Percentiles rank a stretch among this genome's conserved stretches.
These are phyloP conservation scores for Plasmodium ovale DNA, from an alignment of 169 alveolate genomes.

Conservation along the genomic window DNA sequence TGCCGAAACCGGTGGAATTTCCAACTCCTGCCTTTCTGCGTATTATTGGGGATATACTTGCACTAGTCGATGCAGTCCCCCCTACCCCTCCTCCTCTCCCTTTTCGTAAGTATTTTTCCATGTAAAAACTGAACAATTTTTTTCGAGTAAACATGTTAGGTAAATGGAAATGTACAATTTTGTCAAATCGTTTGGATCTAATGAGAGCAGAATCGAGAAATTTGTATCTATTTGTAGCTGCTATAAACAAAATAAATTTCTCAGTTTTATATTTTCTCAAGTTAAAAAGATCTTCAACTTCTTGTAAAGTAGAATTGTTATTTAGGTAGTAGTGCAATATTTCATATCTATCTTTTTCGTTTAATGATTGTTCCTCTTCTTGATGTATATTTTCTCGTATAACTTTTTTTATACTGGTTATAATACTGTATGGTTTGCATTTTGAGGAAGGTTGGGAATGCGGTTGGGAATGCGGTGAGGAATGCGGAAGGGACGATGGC, in stretches of 20 bases:
- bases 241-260: conserved; percentile 52
- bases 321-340: conserved; percentile 49
- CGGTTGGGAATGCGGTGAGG: background rate
- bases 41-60: too few relatives aligned
- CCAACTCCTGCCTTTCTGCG: background rate
- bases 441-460: background rate
- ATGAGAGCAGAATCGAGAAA: conserved; percentile 46
- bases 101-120: conserved; percentile 5
- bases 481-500: background rate
- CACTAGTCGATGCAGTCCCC: background rate
- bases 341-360: conserved; percentile 48
- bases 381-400: background rate
- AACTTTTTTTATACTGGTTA: too few relatives aligned
- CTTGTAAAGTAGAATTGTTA: conserved; percentile 32
- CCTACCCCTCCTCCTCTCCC: background rate
- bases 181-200: conserved; percentile 65
- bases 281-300: conserved; percentile 50
- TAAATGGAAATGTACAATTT: conserved; percentile 27
- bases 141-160: conserved; percentile 54
- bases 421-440: too few relatives aligned
- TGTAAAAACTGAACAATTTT: conserved; percentile 30
- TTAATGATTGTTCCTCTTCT: background rate
- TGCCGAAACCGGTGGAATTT: background rate
- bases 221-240: conserved; percentile 63
- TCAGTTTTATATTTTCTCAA: conserved; percentile 18